phyloP scores from a whole-genome alignment of 495 filamentous ascomycete genomes.

The Lophiostoma macrostomum region DNA sequence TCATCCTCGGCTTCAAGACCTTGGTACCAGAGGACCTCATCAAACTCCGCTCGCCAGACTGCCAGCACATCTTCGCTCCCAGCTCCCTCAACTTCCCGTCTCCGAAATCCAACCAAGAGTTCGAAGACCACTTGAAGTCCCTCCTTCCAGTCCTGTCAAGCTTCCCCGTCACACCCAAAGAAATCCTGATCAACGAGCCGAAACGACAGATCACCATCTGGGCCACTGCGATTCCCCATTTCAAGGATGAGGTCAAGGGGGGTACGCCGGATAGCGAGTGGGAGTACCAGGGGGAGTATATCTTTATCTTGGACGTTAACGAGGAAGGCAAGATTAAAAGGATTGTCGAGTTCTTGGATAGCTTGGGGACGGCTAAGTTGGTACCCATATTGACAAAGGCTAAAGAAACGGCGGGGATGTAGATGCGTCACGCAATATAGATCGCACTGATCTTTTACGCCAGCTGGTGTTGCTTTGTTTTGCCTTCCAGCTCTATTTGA shows the following conservation, averaged over 20 bases:
- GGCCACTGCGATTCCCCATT: conserved; percentile 14
- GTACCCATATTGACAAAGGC: conserved; percentile 5
- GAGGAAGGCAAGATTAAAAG: conserved; percentile 19
- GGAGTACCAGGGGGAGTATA: conserved; percentile 17
- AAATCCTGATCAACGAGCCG: conserved; percentile 16
- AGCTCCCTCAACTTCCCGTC: conserved; percentile 8
- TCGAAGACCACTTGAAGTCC: background rate
- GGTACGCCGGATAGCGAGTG: conserved; percentile 3
- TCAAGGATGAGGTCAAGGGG: conserved; percentile 12
- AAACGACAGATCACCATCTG: conserved; percentile 11
- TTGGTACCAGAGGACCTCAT: background rate
- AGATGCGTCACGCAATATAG: no score
- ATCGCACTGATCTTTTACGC: no score
- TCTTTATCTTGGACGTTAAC: conserved; percentile 14
- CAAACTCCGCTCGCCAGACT: conserved; percentile 6
- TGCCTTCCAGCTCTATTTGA: no score
- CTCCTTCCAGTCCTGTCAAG: conserved; percentile 3
- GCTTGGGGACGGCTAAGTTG: conserved; percentile 8
- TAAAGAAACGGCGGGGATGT: background rate
- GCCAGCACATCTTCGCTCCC: conserved; percentile 17
- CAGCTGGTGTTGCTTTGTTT: no score
- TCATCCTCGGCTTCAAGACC: conserved; percentile 14
- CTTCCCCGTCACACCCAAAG: conserved; percentile 21
- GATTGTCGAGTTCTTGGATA: conserved; percentile 24
- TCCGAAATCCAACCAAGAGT: conserved; percentile 11